These are phyloP conservation scores for Deuterostichococcus epilithicus DNA, from an alignment of 139 green algal genomes.

Conservation along the genomic window DNA sequence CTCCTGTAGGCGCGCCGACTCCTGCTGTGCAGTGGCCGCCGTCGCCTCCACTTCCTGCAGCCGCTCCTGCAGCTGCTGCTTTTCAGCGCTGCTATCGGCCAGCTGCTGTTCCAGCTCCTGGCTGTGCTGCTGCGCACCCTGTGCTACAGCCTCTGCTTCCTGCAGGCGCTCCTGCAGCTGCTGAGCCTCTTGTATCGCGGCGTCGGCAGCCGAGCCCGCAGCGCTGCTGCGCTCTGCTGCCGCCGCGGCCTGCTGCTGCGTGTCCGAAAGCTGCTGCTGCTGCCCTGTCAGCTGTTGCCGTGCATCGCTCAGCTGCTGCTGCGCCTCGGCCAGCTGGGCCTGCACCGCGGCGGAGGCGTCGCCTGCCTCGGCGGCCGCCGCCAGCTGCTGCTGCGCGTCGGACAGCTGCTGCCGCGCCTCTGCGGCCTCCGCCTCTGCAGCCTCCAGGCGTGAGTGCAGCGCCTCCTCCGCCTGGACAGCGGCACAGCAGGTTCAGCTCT, in stretches of 20 bases:
- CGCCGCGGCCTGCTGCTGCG: neutral
- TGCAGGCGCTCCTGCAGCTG: too few relatives aligned
- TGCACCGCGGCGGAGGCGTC: neutral
- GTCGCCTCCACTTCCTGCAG: too few relatives aligned
- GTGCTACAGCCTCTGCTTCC: neutral
- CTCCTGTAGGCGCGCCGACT: neutral
- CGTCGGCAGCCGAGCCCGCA: too few relatives aligned
- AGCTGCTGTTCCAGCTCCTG: constrained; percentile 8
- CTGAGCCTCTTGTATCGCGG: too few relatives aligned
- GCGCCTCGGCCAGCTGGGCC: neutral
- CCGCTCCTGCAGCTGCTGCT: constrained; percentile 6
- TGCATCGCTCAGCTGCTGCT: neutral
- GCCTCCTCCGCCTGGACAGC: neutral
- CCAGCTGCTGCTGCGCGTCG: neutral
- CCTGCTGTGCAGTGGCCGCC: neutral
- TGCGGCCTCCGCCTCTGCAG: neutral
- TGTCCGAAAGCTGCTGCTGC: too few relatives aligned
- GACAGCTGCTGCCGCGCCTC: neutral
- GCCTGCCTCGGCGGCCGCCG: neutral
- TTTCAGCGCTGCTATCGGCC: neutral
- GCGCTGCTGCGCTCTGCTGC: neutral
- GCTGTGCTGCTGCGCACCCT: neutral
- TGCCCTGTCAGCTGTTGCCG: too few relatives aligned
- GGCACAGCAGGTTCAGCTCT: neutral
- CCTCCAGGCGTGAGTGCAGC: neutral